These are phyloP conservation scores for Saccharomycopsis hybrid DNA, from an alignment of 1,139 yeast genomes.

Conservation along the genomic window DNA sequence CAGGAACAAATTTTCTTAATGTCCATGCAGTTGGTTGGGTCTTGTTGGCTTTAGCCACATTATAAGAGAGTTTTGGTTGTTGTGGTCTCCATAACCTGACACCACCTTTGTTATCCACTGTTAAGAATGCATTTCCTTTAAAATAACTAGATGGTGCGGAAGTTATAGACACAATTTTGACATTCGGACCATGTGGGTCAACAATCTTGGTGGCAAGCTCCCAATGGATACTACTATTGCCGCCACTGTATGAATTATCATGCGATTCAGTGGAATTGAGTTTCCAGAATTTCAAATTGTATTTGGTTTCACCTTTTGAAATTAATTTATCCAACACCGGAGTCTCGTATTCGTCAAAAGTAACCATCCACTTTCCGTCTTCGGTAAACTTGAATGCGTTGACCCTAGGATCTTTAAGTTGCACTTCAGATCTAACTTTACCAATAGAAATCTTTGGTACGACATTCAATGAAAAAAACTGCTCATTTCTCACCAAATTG, in stretches of 20 bases:
- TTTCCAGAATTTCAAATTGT: constrained; percentile 83
- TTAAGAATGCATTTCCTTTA: constrained; percentile 58
- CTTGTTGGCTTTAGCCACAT: constrained; percentile 26
- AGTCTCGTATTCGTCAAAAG: constrained; percentile 68
- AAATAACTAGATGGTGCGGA: constrained; percentile 50
- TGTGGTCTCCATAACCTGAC: constrained; percentile 65
- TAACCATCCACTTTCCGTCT: constrained; percentile 86
- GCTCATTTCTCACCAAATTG: constrained; percentile 71
- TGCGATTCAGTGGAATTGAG: constrained; percentile 27
- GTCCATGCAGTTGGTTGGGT: constrained; percentile 30
- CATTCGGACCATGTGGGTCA: constrained; percentile 75
- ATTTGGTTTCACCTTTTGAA: constrained; percentile 61
- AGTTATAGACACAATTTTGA: constrained; percentile 47
- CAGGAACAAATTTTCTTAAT: constrained; percentile 29
- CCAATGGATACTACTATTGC: constrained; percentile 49
- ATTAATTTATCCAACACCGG: constrained; percentile 65
- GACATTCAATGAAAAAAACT: constrained; percentile 60
- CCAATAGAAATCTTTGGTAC: constrained; percentile 77
- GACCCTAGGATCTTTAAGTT: constrained; percentile 66
- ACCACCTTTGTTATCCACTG: constrained; percentile 81
- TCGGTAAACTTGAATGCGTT: constrained; percentile 54
- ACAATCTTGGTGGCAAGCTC: constrained; percentile 70
- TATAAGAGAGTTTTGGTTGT: constrained; percentile 28
- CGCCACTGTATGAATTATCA: too few species aligned
- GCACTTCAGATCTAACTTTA: constrained; percentile 72